phyloP scores from a whole-genome alignment of 179 eudicot species.

The Spinacia oleracea region DNA sequence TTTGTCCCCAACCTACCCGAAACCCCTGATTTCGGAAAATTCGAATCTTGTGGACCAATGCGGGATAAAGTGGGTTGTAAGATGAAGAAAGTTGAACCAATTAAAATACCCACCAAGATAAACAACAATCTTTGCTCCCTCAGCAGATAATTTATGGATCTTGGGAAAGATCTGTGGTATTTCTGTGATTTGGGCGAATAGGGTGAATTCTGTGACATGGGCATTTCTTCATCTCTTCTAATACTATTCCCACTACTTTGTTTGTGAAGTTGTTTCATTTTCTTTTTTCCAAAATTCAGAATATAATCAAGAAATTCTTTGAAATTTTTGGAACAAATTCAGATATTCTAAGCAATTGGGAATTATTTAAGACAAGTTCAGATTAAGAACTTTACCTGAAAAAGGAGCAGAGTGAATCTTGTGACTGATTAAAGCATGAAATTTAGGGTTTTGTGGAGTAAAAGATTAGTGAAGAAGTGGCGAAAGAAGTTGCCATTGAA shows the following conservation, averaged over 20 bases:
- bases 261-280: conserved; percentile 73
- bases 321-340: too few relatives aligned
- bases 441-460: conserved; percentile 1
- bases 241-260: conserved; percentile 29
- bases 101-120: conserved; percentile 59
- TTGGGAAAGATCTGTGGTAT: conserved; percentile 51
- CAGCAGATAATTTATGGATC: conserved; percentile 60
- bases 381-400: background rate
- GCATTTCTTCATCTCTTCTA: conserved; percentile 48
- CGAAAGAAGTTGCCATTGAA: background rate
- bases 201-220: conserved; percentile 27
- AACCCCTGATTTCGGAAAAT: background rate
- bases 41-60: conserved; percentile 29
- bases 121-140: conserved; percentile 64
- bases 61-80: conserved; percentile 51
- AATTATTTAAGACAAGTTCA: background rate
- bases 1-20: background rate
- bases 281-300: conserved; percentile 33
- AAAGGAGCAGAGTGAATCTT: background rate
- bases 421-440: background rate
- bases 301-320: background rate
- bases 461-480: background rate
- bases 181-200: conserved; percentile 64
- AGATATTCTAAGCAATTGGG: background rate
- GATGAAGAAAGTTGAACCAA: conserved; percentile 65